These are phyloP conservation scores for Acanthamoeba triangularis DNA, from an alignment of 208 protist genomes.

Conservation along the genomic window DNA sequence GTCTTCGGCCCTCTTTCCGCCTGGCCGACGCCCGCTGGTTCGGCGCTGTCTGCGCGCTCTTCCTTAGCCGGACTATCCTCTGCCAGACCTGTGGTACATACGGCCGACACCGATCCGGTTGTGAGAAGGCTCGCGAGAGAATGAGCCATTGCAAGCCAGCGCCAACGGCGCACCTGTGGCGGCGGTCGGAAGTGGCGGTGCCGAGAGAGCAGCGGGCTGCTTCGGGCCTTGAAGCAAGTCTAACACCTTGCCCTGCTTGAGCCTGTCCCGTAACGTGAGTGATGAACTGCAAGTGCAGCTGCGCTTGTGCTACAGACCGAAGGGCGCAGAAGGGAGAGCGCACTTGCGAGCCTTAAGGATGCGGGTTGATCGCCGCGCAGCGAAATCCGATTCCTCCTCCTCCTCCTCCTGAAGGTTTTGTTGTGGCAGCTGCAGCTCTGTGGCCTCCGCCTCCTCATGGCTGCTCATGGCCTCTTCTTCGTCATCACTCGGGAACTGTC, in stretches of 20 bases:
- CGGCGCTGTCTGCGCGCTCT: neutral
- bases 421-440: neutral
- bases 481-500: constrained; percentile 55
- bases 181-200: neutral
- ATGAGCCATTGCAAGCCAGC: too few species aligned
- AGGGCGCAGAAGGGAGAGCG: too few species aligned
- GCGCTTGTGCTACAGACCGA: too few species aligned
- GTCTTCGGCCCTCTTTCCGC: neutral
- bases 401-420: too few species aligned
- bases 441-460: neutral
- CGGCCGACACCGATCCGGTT: too few species aligned
- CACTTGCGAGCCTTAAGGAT: neutral
- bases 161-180: neutral
- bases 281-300: neutral
- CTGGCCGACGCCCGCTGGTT: neutral
- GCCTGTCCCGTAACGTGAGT: neutral
- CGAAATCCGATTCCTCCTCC: neutral
- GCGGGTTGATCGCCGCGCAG: neutral
- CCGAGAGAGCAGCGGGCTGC: neutral
- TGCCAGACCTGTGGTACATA: neutral
- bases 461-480: neutral
- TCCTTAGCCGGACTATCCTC: too few species aligned
- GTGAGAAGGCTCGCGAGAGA: too few species aligned
- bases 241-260: neutral
- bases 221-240: neutral